Evolutionary conservation across 306 rosid species (phyloP).

Genomic region (Corylus heterophylla): DNA sequence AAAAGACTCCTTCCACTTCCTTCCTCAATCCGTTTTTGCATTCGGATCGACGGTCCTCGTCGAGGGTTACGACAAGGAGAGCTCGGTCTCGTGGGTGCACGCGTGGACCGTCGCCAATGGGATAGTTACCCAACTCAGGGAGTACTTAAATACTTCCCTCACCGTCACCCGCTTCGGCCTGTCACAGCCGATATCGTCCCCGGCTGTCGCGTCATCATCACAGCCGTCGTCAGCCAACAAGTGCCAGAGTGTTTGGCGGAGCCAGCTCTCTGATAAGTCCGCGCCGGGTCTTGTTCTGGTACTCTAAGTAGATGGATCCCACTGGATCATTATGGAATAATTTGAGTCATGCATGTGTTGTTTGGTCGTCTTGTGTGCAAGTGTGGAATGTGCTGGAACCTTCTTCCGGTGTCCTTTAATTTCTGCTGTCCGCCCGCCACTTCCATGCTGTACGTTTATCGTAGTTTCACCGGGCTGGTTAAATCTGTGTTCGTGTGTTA

Average conservation of each 20-base stretch:
- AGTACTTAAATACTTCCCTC: constrained; percentile 70
- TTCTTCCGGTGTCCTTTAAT: too few species aligned
- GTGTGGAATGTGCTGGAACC: too few species aligned
- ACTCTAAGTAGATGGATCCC: constrained; percentile 16
- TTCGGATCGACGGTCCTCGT: constrained; percentile 61
- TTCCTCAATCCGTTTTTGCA: constrained; percentile 45
- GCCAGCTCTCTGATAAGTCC: constrained; percentile 51
- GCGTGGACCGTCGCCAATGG: constrained; percentile 68
- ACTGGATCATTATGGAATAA: neutral
- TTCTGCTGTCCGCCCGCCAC: too few species aligned
- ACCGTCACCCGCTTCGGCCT: constrained; percentile 52
- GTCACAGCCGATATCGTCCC: constrained; percentile 17
- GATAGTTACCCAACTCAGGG: constrained; percentile 62
- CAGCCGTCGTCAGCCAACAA: neutral
- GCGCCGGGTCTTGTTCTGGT: constrained; percentile 78
- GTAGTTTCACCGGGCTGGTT: too few species aligned
- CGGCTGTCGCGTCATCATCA: constrained; percentile 1
- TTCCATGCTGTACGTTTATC: too few species aligned
- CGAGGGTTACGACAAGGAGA: constrained; percentile 56
- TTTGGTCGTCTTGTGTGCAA: too few species aligned
- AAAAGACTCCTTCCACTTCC: constrained; percentile 28
- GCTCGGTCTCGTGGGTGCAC: constrained; percentile 73
- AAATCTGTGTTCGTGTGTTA: too few species aligned
- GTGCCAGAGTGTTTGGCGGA: constrained; percentile 68
- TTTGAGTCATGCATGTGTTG: too few species aligned